phyloP scores from a whole-genome alignment of 1,284 basidiomycete species.

The Afroboletus lepidellus region DNA sequence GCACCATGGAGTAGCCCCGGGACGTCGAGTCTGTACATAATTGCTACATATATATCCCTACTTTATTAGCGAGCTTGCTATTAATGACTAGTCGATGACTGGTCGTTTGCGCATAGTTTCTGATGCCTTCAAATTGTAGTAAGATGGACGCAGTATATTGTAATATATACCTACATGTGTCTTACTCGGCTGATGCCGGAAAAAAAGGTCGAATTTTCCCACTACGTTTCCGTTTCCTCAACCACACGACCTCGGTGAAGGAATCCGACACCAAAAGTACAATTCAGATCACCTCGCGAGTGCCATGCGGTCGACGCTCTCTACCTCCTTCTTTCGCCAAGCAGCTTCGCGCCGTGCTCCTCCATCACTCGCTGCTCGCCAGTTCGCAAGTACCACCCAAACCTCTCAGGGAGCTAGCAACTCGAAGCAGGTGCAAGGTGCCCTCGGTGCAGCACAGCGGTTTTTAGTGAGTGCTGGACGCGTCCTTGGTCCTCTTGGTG shows the following conservation, averaged over 20 bases:
- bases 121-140: no score
- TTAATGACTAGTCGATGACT: no score
- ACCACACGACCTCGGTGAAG: constrained; percentile 1
- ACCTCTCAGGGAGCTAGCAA: constrained; percentile 36
- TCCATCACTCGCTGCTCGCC: constrained; percentile 18
- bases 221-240: neutral
- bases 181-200: neutral
- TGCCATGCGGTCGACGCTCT: constrained; percentile 27
- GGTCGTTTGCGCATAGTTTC: no score
- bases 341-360: constrained; percentile 14
- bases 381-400: constrained; percentile 24
- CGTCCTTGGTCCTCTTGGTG: constrained; percentile 57
- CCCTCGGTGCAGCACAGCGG: constrained; percentile 57
- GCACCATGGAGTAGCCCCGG: no score
- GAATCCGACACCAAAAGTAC: constrained; percentile 5
- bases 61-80: no score
- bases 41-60: no score
- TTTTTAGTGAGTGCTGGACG: constrained; percentile 53
- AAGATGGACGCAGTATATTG: no score
- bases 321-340: constrained; percentile 24
- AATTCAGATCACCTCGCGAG: constrained; percentile 2
- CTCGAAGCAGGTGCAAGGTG: constrained; percentile 70
- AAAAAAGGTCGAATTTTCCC: neutral
- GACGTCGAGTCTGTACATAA: no score
- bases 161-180: no score